These are phyloP conservation scores for Apiospora aurea DNA, from an alignment of 2,329 filamentous ascomycete species.

Conservation along the genomic window DNA sequence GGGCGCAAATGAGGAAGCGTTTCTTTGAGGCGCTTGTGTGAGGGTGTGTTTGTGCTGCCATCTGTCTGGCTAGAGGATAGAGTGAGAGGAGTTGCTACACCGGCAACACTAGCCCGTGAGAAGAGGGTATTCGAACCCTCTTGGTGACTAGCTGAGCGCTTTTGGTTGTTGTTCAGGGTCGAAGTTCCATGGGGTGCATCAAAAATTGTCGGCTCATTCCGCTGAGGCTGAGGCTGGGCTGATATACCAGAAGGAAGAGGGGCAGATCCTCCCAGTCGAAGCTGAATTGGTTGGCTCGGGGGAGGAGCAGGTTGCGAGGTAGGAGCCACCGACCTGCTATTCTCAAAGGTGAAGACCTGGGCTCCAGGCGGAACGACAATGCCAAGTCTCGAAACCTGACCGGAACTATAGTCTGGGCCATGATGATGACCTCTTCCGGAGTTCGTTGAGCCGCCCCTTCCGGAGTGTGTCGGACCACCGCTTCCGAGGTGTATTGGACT, in stretches of 20 bases:
- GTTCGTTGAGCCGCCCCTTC: not conserved
- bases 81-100: not conserved
- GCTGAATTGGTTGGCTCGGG: not conserved
- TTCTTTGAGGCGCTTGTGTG: not conserved
- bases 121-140: not conserved
- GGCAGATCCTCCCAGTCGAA: not conserved
- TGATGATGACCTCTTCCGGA: not conserved
- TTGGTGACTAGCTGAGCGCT: not conserved
- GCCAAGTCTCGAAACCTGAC: not conserved
- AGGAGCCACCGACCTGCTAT: not conserved
- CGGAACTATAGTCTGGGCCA: not conserved
- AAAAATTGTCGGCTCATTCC: not conserved
- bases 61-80: not conserved
- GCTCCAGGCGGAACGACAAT: not conserved
- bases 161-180: not conserved
- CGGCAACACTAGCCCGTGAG: not conserved
- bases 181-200: not conserved
- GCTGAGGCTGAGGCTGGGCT: not conserved
- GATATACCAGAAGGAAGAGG: no score
- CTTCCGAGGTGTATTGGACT: not conserved
- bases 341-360: not conserved
- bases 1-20: not conserved
- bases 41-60: not conserved
- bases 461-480: not conserved
- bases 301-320: not conserved